These are phyloP conservation scores for Neurospora pannonica DNA, from an alignment of 495 filamentous ascomycete genomes.

Conservation along the genomic window DNA sequence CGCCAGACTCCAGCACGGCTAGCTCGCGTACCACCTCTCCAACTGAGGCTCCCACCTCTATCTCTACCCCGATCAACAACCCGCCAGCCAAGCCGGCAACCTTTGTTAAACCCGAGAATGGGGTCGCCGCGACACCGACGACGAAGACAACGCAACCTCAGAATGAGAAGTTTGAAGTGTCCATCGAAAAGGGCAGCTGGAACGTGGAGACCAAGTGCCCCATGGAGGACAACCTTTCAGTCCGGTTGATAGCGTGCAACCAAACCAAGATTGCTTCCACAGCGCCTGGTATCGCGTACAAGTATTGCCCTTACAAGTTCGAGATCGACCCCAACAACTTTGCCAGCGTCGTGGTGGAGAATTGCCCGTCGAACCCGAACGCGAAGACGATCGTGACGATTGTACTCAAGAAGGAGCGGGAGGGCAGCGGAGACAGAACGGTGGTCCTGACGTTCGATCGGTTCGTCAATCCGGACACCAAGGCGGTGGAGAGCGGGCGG, in stretches of 20 bases:
- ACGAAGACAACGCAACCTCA: not conserved
- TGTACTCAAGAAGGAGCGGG: not conserved
- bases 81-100: not conserved
- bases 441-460: not conserved
- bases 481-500: slow-evolving; percentile 15
- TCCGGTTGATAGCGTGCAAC: slow-evolving; percentile 11
- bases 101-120: not conserved
- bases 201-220: not conserved
- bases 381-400: slow-evolving; percentile 6
- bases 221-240: not conserved
- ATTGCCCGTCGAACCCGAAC: not conserved
- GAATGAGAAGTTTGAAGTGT: not conserved
- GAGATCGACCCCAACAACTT: slow-evolving; percentile 16
- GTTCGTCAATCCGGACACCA: not conserved
- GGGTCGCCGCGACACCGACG: not conserved
- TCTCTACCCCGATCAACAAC: not conserved
- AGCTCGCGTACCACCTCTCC: slow-evolving; percentile 11
- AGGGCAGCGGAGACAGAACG: slow-evolving; percentile 5
- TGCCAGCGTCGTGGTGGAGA: slow-evolving; percentile 6
- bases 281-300: not conserved
- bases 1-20: slow-evolving; percentile 6
- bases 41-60: not conserved
- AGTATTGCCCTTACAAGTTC: not conserved
- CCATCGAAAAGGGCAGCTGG: not conserved
- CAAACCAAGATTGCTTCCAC: slow-evolving; percentile 2